These are phyloP conservation scores for Populus nigra DNA, from an alignment of 345 rosid genomes.

Conservation along the genomic window DNA sequence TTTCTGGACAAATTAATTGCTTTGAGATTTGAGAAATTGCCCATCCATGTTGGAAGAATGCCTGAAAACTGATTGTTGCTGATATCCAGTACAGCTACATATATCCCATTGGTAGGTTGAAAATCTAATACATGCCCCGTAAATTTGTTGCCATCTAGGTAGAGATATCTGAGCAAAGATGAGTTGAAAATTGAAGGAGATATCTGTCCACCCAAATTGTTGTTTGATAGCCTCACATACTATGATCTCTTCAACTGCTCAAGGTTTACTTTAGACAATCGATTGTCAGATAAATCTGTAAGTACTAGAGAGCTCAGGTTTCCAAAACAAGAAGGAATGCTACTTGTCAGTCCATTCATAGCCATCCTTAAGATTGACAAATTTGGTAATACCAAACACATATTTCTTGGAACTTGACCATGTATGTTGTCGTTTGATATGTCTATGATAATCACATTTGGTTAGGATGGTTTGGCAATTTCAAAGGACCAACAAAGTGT, in stretches of 20 bases:
- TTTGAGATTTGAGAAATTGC: neutral
- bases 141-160: slow-evolving; percentile 11
- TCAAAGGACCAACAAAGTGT: neutral
- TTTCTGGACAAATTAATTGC: neutral
- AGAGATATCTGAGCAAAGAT: neutral
- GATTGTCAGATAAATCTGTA: slow-evolving; percentile 24
- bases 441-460: neutral
- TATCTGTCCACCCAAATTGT: neutral
- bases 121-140: neutral
- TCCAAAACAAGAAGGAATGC: slow-evolving; percentile 24
- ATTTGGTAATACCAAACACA: slow-evolving; percentile 8
- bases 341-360: slow-evolving; percentile 9
- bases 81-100: neutral
- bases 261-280: neutral
- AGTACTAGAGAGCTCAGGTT: accelerated
- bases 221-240: neutral
- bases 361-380: neutral
- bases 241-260: neutral
- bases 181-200: neutral
- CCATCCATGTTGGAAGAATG: neutral
- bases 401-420: slow-evolving; percentile 8
- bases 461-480: neutral
- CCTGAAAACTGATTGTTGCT: neutral
- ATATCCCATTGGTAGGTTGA: neutral
- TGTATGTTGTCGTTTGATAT: neutral